Evolutionary conservation across 495 filamentous ascomycete genomes (phyloP), one percentile per base, ranked within the genome.

Genomic region (Elaphomyces granulatus): DNA sequence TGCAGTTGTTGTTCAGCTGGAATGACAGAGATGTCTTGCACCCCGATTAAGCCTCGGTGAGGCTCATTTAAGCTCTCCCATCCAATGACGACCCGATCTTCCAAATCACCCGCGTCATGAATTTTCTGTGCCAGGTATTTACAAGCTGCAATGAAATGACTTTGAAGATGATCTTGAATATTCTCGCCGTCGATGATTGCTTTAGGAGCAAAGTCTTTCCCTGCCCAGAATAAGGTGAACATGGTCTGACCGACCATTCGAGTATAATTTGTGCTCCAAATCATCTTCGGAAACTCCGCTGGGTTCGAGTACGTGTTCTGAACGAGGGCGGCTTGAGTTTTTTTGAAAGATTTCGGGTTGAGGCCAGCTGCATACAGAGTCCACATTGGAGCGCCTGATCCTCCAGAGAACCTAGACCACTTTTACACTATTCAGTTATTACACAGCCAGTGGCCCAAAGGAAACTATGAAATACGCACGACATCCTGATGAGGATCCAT

Each of bases 401-500:
- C 90, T 28, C 90, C 90, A 12, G 81, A 83, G 39, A 93, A 86
- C 36, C 90, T 66, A 31, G 90, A 96, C 90, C 90, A 98, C 80
- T 85, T 45, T 14, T 28, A 28, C 20, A 34, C 18, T 20, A 23
- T 18, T 58, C n/a, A 56, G 41, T 38, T 43, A 36, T 10, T 28
- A 28, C 23, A 28, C 23, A 6, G 15, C n/a, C 30, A n/a, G 16
- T 12, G 21, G 19, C 20, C 28, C 37, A 12, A 23, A 6, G 7
- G 15, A 16, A 20, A 8, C 4, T 16, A 0, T 12, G n/a, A 43
- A 45, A 20, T 54, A 71, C 79, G 38, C 71, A 83, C 80, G 51
- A 94, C 87, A 70, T 95, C 87, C 64, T 95, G 87, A 59, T 95
- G 87, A 15, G 88, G 87, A 47, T 98, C 90, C 82, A 98, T 90